phyloP scores from a whole-genome alignment of 129 eudicot species.

The Pittosporum tobira region DNA sequence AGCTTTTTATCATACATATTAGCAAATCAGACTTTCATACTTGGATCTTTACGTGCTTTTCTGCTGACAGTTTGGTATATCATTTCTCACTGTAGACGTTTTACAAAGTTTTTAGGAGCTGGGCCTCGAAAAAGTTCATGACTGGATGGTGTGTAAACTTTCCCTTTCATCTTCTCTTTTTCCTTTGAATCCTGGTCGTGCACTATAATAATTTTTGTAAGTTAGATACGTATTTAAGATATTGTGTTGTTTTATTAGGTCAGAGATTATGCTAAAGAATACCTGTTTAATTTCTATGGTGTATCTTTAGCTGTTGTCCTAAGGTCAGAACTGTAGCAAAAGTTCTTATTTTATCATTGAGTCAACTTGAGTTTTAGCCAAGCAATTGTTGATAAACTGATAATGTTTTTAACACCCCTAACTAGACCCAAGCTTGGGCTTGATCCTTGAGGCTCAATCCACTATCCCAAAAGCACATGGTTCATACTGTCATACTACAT shows the following conservation, averaged over 20 bases:
- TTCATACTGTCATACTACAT: too few species aligned
- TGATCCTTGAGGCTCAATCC: too few species aligned
- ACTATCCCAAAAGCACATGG: too few species aligned
- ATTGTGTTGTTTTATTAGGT: background rate
- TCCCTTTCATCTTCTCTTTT: background rate
- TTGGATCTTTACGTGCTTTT: background rate
- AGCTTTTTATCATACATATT: too few species aligned
- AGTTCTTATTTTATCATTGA: background rate
- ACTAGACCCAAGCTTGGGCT: too few species aligned
- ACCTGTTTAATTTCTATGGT: background rate
- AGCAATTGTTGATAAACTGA: background rate
- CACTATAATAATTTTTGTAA: background rate
- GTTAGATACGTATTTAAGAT: background rate
- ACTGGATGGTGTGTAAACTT: constrained; percentile 74
- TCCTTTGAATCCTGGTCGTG: background rate
- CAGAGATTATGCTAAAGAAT: too few species aligned
- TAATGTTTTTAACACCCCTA: too few species aligned
- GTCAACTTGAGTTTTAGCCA: background rate
- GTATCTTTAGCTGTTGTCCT: background rate
- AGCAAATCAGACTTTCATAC: too few species aligned
- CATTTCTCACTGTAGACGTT: constrained; percentile 41
- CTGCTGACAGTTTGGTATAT: constrained; percentile 5
- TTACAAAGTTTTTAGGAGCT: constrained; percentile 77
- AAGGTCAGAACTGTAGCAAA: background rate
- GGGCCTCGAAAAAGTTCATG: constrained; percentile 97